Evolutionary conservation across 805 yeast genomes (phyloP).

Genomic region (Hanseniaspora osmophila): DNA sequence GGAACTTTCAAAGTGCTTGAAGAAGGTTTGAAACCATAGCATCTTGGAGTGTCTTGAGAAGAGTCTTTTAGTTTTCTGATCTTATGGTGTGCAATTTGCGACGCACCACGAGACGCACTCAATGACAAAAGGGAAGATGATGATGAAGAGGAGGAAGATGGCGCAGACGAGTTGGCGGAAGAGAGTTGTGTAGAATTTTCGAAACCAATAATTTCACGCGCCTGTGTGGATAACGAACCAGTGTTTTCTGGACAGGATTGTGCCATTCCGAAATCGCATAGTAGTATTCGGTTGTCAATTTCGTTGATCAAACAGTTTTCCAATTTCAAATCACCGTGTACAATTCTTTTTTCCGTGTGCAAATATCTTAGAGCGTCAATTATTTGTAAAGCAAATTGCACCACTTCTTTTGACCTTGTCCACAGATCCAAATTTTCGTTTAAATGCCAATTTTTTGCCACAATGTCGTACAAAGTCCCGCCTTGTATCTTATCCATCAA

Average conservation of each 20-base stretch:
- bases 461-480: conserved; percentile 72
- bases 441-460: conserved; percentile 48
- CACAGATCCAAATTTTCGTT: conserved; percentile 19
- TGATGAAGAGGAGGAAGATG: too few relatives aligned
- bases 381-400: conserved; percentile 37
- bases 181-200: not conserved
- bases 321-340: conserved; percentile 73
- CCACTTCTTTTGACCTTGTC: conserved; percentile 23
- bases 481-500: conserved; percentile 53
- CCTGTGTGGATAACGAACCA: conserved; percentile 1
- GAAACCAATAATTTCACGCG: too few relatives aligned
- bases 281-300: conserved; percentile 25
- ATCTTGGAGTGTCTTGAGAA: too few relatives aligned
- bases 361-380: conserved; percentile 46
- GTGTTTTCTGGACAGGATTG: conserved; percentile 6
- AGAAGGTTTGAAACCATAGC: too few relatives aligned
- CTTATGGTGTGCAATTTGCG: too few relatives aligned
- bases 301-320: conserved; percentile 62
- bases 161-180: not conserved
- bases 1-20: too few relatives aligned
- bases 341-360: conserved; percentile 42
- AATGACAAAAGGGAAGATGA: too few relatives aligned
- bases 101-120: too few relatives aligned
- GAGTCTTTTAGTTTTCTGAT: too few relatives aligned
- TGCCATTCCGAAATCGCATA: conserved; percentile 89